Evolutionary conservation across 2,329 filamentous ascomycete species (phyloP).

Genomic region (Tolypocladium ophioglossoides): DNA sequence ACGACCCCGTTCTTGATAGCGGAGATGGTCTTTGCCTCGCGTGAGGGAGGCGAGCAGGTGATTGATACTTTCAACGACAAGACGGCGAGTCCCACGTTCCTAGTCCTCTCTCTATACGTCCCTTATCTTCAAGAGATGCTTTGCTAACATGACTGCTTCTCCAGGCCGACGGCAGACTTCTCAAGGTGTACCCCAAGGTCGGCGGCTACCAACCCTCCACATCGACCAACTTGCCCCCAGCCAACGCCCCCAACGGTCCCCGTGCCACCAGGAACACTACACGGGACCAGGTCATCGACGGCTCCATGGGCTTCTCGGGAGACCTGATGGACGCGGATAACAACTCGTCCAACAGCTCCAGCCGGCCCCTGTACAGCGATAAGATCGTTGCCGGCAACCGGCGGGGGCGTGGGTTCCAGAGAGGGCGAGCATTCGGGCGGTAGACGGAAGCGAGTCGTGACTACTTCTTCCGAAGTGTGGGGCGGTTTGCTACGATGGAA

Average conservation of each 20-base stretch:
- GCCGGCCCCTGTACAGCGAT: conserved; percentile 44
- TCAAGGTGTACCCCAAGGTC: conserved; percentile 63
- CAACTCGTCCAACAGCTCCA: conserved; percentile 11
- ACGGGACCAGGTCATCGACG: conserved; percentile 37
- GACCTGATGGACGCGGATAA: conserved; percentile 29
- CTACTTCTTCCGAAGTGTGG: too few relatives aligned
- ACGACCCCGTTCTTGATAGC: conserved; percentile 62
- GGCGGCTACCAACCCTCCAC: conserved; percentile 25
- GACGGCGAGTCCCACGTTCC: conserved; percentile 42
- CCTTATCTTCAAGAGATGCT: not conserved
- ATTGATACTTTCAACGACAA: conserved; percentile 70
- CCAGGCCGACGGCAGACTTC: conserved; percentile 62
- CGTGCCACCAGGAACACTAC: conserved; percentile 12
- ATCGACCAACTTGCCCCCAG: conserved; percentile 15
- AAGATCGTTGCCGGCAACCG: conserved; percentile 22
- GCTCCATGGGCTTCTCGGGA: conserved; percentile 42
- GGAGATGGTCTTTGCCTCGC: conserved; percentile 64
- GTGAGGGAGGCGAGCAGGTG: conserved; percentile 62
- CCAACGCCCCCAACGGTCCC: conserved; percentile 21
- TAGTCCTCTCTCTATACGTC: not conserved
- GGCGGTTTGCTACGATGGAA: not conserved
- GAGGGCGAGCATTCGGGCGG: conserved; percentile 2
- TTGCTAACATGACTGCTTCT: not conserved
- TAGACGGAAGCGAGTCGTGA: not conserved
- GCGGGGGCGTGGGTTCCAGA: conserved; percentile 16